phyloP scores from a whole-genome alignment of 306 rosid genomes.

The Cucumis cinereus region DNA sequence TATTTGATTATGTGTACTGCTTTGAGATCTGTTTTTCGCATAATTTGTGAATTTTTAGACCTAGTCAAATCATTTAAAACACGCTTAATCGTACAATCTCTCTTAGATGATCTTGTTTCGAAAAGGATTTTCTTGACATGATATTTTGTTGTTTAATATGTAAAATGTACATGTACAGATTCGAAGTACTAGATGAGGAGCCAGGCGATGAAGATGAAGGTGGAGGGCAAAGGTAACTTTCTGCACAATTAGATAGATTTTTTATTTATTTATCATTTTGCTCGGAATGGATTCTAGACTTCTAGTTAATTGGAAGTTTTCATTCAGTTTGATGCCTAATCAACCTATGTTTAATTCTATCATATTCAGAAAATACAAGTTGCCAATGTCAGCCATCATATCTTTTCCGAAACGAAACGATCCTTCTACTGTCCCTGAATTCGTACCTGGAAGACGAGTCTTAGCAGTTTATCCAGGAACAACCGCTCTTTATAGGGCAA shows the following conservation, averaged over 20 bases:
- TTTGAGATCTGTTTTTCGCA: not conserved
- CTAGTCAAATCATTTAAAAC: not conserved
- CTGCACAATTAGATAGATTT: not conserved
- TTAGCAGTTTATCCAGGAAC: slow-evolving; percentile 98
- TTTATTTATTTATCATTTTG: not conserved
- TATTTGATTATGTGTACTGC: not conserved
- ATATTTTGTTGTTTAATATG: not conserved
- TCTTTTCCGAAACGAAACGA: slow-evolving; percentile 88
- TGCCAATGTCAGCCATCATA: slow-evolving; percentile 71
- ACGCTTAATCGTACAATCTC: not conserved
- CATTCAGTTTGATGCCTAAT: not conserved
- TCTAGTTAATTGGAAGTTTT: not conserved
- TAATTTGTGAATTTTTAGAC: not conserved
- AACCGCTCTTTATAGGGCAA: slow-evolving; percentile 95
- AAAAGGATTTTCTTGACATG: not conserved
- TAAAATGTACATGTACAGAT: slow-evolving; percentile 31
- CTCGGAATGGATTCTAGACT: too few species aligned
- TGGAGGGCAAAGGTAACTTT: slow-evolving; percentile 61
- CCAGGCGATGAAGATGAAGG: slow-evolving; percentile 94
- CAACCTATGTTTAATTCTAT: not conserved
- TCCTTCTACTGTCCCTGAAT: slow-evolving; percentile 56
- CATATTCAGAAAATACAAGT: slow-evolving; percentile 59
- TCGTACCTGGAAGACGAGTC: slow-evolving; percentile 70
- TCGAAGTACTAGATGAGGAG: slow-evolving; percentile 93
- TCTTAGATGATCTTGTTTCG: not conserved